Base-by-base conservation (phyloP, 2,329 filamentous ascomycete species). In the Phyllosticta paracitricarpa region DNA sequence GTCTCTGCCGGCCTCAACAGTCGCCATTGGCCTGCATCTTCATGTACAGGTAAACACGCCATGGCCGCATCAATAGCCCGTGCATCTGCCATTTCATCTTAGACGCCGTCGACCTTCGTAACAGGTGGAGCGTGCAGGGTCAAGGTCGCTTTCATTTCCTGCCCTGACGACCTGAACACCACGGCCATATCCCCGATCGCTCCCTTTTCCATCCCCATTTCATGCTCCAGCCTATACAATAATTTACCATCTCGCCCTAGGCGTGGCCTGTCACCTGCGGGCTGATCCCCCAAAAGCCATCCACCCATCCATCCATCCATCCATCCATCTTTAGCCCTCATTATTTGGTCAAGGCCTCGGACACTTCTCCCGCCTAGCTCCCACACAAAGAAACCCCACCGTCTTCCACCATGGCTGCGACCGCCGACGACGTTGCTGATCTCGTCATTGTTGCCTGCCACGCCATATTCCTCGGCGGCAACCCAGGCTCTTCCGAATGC, bases 381-480 rank as follows among this genome's bases (percentile, higher is more conserved):
- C 19, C 19, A n/a, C 40, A 48, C 40, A 48, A 48, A 48, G 40
- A 48, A 48, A 30, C 5, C 28, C 19, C 19, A 22, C 19, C 35
- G n/a, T 9, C 24, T 8, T 28, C 58, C 30, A 51, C 19, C 55
- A 54, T 25, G 51, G 35, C 55, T 22, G 51, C 55, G n/a, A 14
- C 24, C 53, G 19, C 30, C 54, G 24, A 40, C 51, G 68, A 7
- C 28, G 6, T 4, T 30, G 28, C 28, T 30, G 28, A 89, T 65
- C 80, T 95, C 10, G 83, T 95, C 58, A 76, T 95, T 56, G 87
- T 95, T 57, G 94, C 90, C 77, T 92, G 91, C 71, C 91, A 96
- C 75, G 89, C 85, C 28, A 89, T 93, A 62, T 95, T 88, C 80
- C 74, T 79, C 14, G 85, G 85, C 14, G 85, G 85, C 28, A 56